Base-by-base conservation (phyloP, 345 rosid species). In the Tarenaya hassleriana region DNA sequence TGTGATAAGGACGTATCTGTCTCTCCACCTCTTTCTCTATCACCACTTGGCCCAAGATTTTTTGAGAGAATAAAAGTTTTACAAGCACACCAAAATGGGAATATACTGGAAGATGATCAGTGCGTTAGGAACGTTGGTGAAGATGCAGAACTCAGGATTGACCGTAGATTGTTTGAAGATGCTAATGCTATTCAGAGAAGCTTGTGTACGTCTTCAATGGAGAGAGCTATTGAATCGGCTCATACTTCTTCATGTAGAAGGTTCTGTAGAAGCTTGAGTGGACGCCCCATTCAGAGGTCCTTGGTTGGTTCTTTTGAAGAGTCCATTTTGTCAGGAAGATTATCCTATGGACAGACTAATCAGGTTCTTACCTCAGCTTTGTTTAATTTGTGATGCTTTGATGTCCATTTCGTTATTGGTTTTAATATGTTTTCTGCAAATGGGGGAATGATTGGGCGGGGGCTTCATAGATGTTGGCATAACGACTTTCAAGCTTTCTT, bases 261-360 rank as follows among this genome's bases (percentile, higher is more conserved):
- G 56, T 74, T 73, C 47, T 10, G 53, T 40, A 82, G 88, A 61
- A 77, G 91, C 73, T 74, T 82, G 72, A 79, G 89, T 67, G 86
- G 91, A 53, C 80, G 75, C 38, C 77, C 88, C 19, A 72, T 82
- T 33, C 74, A 86, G 64, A 80, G 96, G 74, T 84, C 98, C 56
- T 70, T 91, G 77, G 85, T 91, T 61, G 98, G 98, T 77, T 91
- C 98, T 27, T 91, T 91, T 51, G 98, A 91, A 77, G 98, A 91
- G 76, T 91, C 98, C 19, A 48, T 91, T 13, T 63, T 91, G 59
- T 86, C 98, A 46, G 98, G 98, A 41, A 70, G 95, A 63, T 70
- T 82, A 54, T 69, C 81, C 46, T 80, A 80, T 47, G 92, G 87
- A 56, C 67, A 69, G 59, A 61, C 63, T 19, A 66, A 75, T 68